Evolutionary conservation across 2,329 filamentous ascomycete species (phyloP).

Genomic region (Colletotrichum godetiae): DNA sequence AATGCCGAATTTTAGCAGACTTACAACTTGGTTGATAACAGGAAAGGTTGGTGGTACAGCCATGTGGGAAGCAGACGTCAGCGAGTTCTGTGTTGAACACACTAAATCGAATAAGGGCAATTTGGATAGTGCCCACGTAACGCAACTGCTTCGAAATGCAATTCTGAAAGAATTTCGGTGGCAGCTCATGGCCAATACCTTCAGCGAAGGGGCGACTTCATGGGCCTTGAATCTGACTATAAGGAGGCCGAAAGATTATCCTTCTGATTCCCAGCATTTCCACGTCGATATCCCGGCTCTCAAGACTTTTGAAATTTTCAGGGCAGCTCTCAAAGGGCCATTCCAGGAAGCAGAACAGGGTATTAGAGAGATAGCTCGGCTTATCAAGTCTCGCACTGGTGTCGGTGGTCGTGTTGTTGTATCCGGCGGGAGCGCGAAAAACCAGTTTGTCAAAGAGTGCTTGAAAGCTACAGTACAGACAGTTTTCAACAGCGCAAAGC

Average conservation of each 20-base stretch:
- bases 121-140: not conserved
- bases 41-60: conserved; percentile 20
- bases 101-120: no score
- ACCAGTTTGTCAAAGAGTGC: not conserved
- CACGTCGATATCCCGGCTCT: no score
- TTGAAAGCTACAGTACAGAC: not conserved
- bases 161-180: not conserved
- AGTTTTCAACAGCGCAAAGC: not conserved
- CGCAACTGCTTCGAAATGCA: not conserved
- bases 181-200: not conserved
- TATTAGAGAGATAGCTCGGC: no score
- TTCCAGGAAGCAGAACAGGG: no score
- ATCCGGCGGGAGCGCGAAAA: conserved; percentile 4
- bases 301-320: no score
- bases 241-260: no score
- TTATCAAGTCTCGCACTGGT: no score
- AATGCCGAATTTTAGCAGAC: no score
- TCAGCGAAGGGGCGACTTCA: not conserved
- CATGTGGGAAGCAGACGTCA: conserved; percentile 24
- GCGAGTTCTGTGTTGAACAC: conserved; percentile 4
- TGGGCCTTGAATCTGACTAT: no score
- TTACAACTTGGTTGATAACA: not conserved
- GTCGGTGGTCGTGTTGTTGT: not conserved
- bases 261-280: no score
- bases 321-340: no score